phyloP scores from a whole-genome alignment of 2,329 filamentous ascomycete genomes.

The Nothophoma quercina region DNA sequence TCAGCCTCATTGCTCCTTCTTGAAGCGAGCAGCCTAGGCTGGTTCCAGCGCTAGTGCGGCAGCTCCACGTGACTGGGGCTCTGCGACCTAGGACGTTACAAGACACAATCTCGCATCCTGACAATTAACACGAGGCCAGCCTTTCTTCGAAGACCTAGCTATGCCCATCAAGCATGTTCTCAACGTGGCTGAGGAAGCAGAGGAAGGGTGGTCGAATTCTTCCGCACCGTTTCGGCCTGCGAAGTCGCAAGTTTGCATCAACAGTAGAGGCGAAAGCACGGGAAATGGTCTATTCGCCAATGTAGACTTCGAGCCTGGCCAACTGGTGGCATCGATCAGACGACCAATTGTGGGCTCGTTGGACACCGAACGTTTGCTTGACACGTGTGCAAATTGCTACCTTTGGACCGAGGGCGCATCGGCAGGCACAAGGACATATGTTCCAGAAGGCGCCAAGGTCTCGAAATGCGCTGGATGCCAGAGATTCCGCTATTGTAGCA shows the following conservation, averaged over 20 bases:
- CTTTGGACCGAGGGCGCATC: constrained; percentile 48
- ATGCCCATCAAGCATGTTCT: constrained; percentile 18
- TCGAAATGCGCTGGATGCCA: constrained; percentile 66
- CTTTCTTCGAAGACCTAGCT: neutral
- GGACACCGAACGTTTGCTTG: constrained; percentile 59
- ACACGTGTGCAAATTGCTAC: constrained; percentile 67
- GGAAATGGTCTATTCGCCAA: constrained; percentile 66
- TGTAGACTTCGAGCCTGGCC: constrained; percentile 56
- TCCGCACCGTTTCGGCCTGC: constrained; percentile 31
- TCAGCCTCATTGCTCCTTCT: neutral
- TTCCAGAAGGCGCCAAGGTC: constrained; percentile 49
- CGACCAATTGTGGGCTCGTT: constrained; percentile 63
- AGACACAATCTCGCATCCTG: neutral
- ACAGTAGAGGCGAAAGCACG: constrained; percentile 29
- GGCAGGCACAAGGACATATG: constrained; percentile 43
- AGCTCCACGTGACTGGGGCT: constrained; percentile 11
- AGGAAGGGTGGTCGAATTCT: constrained; percentile 14
- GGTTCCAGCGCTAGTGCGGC: neutral
- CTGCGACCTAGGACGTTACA: constrained; percentile 17
- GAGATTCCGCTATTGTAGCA: constrained; percentile 66
- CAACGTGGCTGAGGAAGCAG: constrained; percentile 15
- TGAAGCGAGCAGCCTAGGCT: neutral
- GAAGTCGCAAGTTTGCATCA: constrained; percentile 31
- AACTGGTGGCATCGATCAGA: constrained; percentile 58
- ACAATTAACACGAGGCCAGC: constrained; percentile 4